These are phyloP conservation scores for Teunomyces stri DNA, from an alignment of 805 yeast genomes.

Conservation along the genomic window DNA sequence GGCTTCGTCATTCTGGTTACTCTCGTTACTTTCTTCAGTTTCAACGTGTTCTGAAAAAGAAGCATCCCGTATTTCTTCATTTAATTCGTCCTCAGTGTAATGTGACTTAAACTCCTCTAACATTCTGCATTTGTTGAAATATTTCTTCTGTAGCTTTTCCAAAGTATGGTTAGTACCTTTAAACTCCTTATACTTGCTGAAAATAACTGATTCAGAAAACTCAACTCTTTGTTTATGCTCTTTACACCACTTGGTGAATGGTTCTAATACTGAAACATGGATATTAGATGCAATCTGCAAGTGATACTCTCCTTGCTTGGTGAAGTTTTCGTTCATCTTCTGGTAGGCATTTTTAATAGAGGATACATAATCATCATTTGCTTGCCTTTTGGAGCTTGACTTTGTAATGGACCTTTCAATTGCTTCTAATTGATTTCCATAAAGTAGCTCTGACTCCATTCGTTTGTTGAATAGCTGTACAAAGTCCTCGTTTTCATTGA, in stretches of 20 bases:
- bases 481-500: conserved; percentile 68
- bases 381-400: conserved; percentile 42
- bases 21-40: conserved; percentile 4
- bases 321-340: conserved; percentile 54
- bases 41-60: conserved; percentile 11
- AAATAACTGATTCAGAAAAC: conserved; percentile 54
- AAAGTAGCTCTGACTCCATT: conserved; percentile 67
- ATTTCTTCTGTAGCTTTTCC: conserved; percentile 60
- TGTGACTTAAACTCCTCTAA: conserved; percentile 62
- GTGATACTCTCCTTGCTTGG: conserved; percentile 58
- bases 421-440: conserved; percentile 55
- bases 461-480: conserved; percentile 62
- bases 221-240: conserved; percentile 69
- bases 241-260: conserved; percentile 71
- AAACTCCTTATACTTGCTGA: conserved; percentile 50
- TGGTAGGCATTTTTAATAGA: conserved; percentile 61
- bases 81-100: conserved; percentile 43
- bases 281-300: conserved; percentile 61
- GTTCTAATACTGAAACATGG: conserved; percentile 57
- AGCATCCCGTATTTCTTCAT: conserved; percentile 25
- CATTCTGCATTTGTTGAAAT: conserved; percentile 74
- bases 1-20: conserved; percentile 10
- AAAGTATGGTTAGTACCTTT: conserved; percentile 46
- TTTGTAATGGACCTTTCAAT: conserved; percentile 37
- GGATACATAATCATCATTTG: conserved; percentile 57